phyloP scores from a whole-genome alignment of 2,329 filamentous ascomycete species.

The Alternaria sp. region DNA sequence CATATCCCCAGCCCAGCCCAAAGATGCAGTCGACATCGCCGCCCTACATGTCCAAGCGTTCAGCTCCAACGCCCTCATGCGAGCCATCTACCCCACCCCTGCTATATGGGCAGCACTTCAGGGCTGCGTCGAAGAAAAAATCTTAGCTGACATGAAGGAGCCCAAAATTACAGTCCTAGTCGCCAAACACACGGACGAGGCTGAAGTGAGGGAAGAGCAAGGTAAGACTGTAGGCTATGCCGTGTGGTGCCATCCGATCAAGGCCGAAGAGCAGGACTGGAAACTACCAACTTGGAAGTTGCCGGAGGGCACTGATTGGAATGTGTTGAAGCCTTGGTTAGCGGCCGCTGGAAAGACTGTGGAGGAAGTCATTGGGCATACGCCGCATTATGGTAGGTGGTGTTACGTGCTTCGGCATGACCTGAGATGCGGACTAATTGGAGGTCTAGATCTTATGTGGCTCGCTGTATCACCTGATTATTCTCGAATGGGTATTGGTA shows the following conservation, averaged over 20 bases:
- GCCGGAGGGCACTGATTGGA: slow-evolving; percentile 9
- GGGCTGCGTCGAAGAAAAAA: slow-evolving; percentile 4
- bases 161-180: slow-evolving; percentile 8
- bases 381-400: slow-evolving; percentile 12
- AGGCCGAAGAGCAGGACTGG: background rate
- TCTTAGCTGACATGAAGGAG: slow-evolving; percentile 7
- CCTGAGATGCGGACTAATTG: background rate
- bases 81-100: slow-evolving; percentile 10
- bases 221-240: slow-evolving; percentile 7
- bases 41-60: slow-evolving; percentile 10
- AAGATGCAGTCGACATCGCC: slow-evolving; percentile 2
- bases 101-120: slow-evolving; percentile 7
- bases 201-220: background rate
- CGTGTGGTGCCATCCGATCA: slow-evolving; percentile 7
- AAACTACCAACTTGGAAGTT: slow-evolving; percentile 8
- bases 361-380: slow-evolving; percentile 1
- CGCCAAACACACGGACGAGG: background rate
- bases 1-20: slow-evolving; percentile 1
- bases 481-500: slow-evolving; percentile 7
- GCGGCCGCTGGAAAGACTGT: slow-evolving; percentile 2
- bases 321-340: slow-evolving; percentile 8
- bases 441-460: slow-evolving; percentile 8
- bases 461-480: slow-evolving; percentile 8
- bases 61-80: slow-evolving; percentile 11
- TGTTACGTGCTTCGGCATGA: background rate